Evolutionary conservation across 129 eudicot species (phyloP), one percentile per base, ranked within the genome.

Genomic region (Helichrysum umbraculigerum): DNA sequence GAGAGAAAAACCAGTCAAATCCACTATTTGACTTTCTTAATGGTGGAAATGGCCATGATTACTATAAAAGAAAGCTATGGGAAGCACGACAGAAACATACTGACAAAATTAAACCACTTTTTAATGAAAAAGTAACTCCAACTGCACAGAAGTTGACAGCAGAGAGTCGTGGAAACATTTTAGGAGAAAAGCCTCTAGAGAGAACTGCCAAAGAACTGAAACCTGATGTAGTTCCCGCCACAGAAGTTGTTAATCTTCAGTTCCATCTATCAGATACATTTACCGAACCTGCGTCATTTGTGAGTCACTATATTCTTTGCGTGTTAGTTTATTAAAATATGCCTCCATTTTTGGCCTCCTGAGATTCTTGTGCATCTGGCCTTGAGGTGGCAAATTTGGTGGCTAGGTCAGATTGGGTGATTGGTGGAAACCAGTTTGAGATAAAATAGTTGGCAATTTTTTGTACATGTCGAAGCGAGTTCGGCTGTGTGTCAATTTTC

Each of bases 1-100:
- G 96, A 67, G 97, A 91, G 91, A 94, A 94, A 85, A 91, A 94
- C 78, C 93, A 87, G 66, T 86, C 93, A 14, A 91, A 94, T 75
- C 93, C 96, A 54, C 51, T 91, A 65, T 94, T 94, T 83, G 79
- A 78, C 67, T 94, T 94, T 80, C 96, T 94, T 62, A 82, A 15
- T 60, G 97, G 96, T 34, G 99, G 99, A 79, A 81, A 83, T 54
- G 99, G 99, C 64, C 88, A 83, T 79, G 94, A 85, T 66, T 94
- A 80, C 86, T 94, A 94, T 76, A 72, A 79, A 62, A 86, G 99
- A 87, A 94, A 86, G 68, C 87, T 94, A 41, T 94, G 99, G 99
- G 99, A 94, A 84, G 99, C 83, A 82, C 68, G 80, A 9, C 94
- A 86, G 78, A 94, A 91, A 74, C 91, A 84, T 52, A 77, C 68